Percentiles rank a stretch among this genome's conserved stretches.
These are phyloP conservation scores for Dactylonectria estremocensis DNA, from an alignment of 2,329 filamentous ascomycete genomes.

Conservation along the genomic window DNA sequence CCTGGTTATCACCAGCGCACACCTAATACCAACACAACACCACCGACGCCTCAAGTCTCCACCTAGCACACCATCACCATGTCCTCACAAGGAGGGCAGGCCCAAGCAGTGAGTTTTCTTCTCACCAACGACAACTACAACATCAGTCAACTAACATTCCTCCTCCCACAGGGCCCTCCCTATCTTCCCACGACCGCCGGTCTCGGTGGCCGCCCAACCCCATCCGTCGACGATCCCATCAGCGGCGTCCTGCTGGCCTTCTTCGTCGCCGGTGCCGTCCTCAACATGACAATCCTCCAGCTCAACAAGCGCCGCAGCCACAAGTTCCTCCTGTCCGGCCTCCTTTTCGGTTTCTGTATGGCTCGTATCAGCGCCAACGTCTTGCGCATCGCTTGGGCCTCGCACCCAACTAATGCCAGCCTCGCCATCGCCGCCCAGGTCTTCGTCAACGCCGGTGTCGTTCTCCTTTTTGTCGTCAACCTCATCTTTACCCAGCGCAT, in stretches of 20 bases:
- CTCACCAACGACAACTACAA: neutral
- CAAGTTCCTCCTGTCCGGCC: conserved; percentile 72
- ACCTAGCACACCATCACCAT: conserved; percentile 22
- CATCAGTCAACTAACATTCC: neutral
- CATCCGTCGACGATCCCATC: conserved; percentile 75
- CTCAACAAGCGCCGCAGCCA: conserved; percentile 64
- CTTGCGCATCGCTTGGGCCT: conserved; percentile 69
- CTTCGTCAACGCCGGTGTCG: conserved; percentile 80
- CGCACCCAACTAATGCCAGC: conserved; percentile 55
- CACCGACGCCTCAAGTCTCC: neutral
- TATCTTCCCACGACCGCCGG: conserved; percentile 61
- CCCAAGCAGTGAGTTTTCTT: conserved; percentile 34
- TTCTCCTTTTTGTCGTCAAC: conserved; percentile 85
- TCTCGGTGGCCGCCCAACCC: conserved; percentile 72
- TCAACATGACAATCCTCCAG: conserved; percentile 73
- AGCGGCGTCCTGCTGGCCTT: conserved; percentile 73
- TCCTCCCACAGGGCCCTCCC: conserved; percentile 52
- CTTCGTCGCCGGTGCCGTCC: conserved; percentile 67
- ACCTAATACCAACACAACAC: neutral
- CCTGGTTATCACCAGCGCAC: neutral
- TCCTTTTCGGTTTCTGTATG: conserved; percentile 73
- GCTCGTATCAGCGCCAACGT: conserved; percentile 67
- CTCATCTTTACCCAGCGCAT: conserved; percentile 83
- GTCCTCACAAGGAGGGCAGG: conserved; percentile 34
- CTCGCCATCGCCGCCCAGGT: conserved; percentile 75